Evolutionary conservation across 176 grass and related monocot genomes (phyloP).

Genomic region (Tuctoria greenei): DNA sequence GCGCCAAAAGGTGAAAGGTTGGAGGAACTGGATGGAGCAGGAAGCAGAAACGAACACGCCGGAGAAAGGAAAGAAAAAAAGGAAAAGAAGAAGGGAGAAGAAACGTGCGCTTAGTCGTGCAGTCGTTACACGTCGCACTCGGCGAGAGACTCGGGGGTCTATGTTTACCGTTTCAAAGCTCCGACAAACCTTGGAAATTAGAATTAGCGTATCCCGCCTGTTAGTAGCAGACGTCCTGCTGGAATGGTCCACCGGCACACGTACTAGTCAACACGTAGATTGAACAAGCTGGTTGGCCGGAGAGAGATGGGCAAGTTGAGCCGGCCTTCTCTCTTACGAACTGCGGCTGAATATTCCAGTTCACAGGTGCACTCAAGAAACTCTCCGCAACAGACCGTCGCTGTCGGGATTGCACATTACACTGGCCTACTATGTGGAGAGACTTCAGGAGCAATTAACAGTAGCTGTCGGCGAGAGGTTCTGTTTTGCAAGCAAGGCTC

Average conservation of each 20-base stretch:
- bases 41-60: not conserved
- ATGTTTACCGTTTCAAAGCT: constrained; percentile 34
- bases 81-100: not conserved
- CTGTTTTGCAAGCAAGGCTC: not conserved
- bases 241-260: not conserved
- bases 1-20: not conserved
- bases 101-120: constrained; percentile 24
- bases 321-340: not conserved
- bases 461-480: not conserved
- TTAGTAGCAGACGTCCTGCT: not conserved
- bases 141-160: constrained; percentile 7
- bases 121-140: constrained; percentile 45
- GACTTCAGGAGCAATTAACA: not conserved
- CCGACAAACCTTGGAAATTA: constrained; percentile 22
- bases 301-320: not conserved
- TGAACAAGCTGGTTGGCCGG: not conserved
- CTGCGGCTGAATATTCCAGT: not conserved
- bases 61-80: not conserved
- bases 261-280: constrained; percentile 14
- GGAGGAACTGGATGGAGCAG: not conserved
- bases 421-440: not conserved
- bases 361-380: not conserved
- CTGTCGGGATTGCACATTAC: not conserved
- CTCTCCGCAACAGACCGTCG: not conserved
- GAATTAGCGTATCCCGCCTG: not conserved